A percentile compares a stretch with the other conserved stretches of the same genome.
phyloP scores from a whole-genome alignment of 352 stramenopile species.

The Pythium sukuiense region DNA sequence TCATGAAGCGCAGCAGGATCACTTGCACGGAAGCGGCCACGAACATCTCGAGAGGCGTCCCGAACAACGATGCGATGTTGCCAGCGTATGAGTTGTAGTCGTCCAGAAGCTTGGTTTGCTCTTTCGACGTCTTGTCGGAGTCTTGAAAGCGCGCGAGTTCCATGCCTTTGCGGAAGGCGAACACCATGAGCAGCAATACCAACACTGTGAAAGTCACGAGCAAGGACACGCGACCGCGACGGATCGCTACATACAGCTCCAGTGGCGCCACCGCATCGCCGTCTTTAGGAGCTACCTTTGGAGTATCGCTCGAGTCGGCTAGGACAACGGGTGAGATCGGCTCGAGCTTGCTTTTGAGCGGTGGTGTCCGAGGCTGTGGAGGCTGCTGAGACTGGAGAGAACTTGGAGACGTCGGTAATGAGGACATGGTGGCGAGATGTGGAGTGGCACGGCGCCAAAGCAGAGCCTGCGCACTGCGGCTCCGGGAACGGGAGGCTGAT shows the following conservation, averaged over 20 bases:
- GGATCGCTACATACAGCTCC: neutral
- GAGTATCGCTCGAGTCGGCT: neutral
- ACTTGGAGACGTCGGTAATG: neutral
- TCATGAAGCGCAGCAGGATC: constrained; percentile 1
- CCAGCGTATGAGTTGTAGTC: neutral
- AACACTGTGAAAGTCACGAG: neutral
- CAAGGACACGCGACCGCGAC: neutral
- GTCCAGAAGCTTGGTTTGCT: neutral
- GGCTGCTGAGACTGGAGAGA: neutral
- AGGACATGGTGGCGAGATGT: neutral
- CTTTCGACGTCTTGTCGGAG: neutral
- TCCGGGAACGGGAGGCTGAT: too few relatives aligned
- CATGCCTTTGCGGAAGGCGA: neutral
- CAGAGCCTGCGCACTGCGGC: too few relatives aligned
- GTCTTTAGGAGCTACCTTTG: neutral
- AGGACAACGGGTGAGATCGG: neutral
- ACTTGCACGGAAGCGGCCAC: neutral
- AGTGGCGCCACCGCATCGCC: neutral
- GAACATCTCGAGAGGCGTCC: neutral
- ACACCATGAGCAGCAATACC: neutral
- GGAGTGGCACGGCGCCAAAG: neutral
- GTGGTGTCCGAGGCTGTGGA: neutral
- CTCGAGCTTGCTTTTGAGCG: neutral
- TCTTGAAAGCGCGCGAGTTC: neutral
- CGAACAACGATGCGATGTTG: neutral